Percentiles rank a stretch among this genome's conserved stretches.
These are phyloP conservation scores for Skeletonema tropicum DNA, from an alignment of 108 stramenopile genomes.

Conservation along the genomic window DNA sequence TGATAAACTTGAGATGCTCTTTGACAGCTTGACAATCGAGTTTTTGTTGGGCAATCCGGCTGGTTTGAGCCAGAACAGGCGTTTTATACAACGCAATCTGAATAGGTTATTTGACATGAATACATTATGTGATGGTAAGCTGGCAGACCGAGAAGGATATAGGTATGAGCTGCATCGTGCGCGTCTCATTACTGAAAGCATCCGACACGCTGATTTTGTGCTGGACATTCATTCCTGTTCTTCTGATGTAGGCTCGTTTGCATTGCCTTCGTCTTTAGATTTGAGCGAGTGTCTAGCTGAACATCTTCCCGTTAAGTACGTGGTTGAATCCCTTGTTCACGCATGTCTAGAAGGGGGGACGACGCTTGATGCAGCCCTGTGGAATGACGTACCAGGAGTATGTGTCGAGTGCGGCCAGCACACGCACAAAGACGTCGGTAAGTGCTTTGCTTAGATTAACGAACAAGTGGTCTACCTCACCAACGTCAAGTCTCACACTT, in stretches of 20 bases:
- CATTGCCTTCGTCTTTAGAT: constrained; percentile 40
- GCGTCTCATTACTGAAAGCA: constrained; percentile 29
- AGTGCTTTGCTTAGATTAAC: neutral
- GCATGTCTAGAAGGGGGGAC: constrained; percentile 35
- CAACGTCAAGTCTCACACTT: neutral
- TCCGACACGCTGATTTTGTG: constrained; percentile 39
- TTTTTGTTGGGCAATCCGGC: constrained; percentile 39
- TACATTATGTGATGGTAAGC: constrained; percentile 27
- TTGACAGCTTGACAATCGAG: constrained; percentile 36
- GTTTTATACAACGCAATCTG: constrained; percentile 30
- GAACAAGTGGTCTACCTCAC: neutral
- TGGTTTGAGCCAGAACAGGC: constrained; percentile 27
- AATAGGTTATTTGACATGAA: constrained; percentile 41
- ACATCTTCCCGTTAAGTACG: constrained; percentile 40
- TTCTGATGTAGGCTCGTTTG: constrained; percentile 45
- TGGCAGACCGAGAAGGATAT: constrained; percentile 31
- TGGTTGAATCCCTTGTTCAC: constrained; percentile 39
- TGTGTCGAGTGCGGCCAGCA: constrained; percentile 49
- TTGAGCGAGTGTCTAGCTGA: constrained; percentile 34
- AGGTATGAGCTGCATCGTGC: constrained; percentile 41
- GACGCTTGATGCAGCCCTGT: constrained; percentile 33
- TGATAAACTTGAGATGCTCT: constrained; percentile 17
- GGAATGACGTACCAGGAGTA: constrained; percentile 30
- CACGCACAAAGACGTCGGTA: constrained; percentile 32
- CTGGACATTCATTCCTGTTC: constrained; percentile 45